Percentiles rank a stretch among this genome's conserved stretches.
phyloP scores from a whole-genome alignment of 177 flowering plant genomes.

The Vitis hybrid region DNA sequence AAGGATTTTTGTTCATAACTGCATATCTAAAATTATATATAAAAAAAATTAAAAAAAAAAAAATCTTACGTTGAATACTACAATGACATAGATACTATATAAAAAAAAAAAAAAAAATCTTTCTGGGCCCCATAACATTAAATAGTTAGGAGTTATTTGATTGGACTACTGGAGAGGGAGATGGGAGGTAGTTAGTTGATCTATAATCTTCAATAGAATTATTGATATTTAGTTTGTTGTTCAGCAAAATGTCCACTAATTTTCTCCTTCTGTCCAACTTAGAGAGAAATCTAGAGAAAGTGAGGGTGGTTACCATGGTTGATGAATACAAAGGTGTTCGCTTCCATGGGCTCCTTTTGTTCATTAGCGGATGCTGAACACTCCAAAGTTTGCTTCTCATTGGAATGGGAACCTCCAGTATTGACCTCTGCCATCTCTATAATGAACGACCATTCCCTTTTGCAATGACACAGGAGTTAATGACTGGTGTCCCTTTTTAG shows the following conservation, averaged over 20 bases:
- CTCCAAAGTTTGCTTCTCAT: conserved; percentile 25
- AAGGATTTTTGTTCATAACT: background rate
- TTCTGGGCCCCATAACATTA: background rate
- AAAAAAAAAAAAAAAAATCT: background rate
- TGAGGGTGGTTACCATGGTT: conserved; percentile 35
- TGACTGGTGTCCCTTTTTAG: background rate
- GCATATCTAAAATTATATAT: background rate
- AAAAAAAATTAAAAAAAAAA: no score
- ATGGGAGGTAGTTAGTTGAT: background rate
- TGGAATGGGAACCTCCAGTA: conserved; percentile 15
- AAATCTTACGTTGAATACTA: background rate
- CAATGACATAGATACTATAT: background rate
- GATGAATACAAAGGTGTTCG: conserved; percentile 23
- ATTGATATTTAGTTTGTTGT: no score
- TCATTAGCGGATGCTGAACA: conserved; percentile 16
- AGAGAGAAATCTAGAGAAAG: background rate
- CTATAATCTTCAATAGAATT: no score
- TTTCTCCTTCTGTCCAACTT: background rate
- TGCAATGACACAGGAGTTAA: background rate
- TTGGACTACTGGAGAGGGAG: background rate
- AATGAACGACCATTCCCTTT: conserved; percentile 28
- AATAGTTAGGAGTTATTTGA: background rate
- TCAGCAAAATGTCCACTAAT: no score
- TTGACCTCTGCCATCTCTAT: conserved; percentile 21
- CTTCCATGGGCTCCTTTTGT: conserved; percentile 17